phyloP scores from a whole-genome alignment of 208 protist species.

The Porcisia deanei region DNA sequence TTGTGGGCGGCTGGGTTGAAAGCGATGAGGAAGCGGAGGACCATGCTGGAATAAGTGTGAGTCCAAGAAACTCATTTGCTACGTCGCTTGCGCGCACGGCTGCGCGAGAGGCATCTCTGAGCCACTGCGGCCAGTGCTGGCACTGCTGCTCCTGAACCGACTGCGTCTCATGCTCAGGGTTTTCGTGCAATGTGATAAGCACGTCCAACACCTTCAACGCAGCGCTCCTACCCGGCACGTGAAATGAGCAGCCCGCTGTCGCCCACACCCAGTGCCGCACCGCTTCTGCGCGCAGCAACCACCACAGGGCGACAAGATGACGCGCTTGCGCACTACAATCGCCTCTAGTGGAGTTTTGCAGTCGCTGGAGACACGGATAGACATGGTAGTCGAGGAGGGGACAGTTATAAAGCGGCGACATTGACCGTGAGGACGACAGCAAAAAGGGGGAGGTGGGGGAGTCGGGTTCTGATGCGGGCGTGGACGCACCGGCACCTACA shows the following conservation, averaged over 20 bases:
- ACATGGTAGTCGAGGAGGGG: conserved; percentile 20
- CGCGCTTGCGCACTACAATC: conserved; percentile 41
- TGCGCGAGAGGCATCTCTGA: conserved; percentile 36
- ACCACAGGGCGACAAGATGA: conserved; percentile 48
- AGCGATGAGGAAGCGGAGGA: not conserved
- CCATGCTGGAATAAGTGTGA: conserved; percentile 21
- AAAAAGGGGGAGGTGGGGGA: not conserved
- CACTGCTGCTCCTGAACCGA: not conserved
- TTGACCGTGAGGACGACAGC: not conserved
- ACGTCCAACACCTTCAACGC: conserved; percentile 9
- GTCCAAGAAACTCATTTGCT: conserved; percentile 47
- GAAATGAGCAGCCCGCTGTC: not conserved
- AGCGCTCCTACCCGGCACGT: not conserved
- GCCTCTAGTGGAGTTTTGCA: conserved; percentile 44
- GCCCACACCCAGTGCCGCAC: conserved; percentile 24
- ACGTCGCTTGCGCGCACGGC: conserved; percentile 43
- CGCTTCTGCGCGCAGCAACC: conserved; percentile 48
- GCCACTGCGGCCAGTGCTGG: conserved; percentile 26
- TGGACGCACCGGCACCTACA: not conserved
- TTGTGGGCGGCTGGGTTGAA: not conserved
- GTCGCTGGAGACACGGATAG: conserved; percentile 13
- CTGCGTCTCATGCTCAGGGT: not conserved
- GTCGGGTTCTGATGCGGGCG: not conserved
- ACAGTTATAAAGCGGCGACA: not conserved
- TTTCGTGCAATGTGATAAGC: not conserved